These are phyloP conservation scores for Gryganskiella cystojenkinii DNA, from an alignment of 192 early-diverging fungal species.

Conservation along the genomic window DNA sequence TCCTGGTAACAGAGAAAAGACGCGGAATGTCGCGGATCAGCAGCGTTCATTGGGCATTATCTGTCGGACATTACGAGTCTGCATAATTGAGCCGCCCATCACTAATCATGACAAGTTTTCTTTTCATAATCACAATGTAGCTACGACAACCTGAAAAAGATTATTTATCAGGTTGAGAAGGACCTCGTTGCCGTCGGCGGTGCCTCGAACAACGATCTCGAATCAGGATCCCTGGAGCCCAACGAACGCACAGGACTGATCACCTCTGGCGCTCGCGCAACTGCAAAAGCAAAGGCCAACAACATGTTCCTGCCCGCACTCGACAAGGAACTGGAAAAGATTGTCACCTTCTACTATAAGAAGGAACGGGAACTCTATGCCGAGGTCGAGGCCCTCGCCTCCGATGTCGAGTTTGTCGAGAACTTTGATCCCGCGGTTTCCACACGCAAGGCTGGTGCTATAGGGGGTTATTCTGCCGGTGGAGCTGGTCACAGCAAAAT, in stretches of 20 bases:
- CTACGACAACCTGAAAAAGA: conserved; percentile 83
- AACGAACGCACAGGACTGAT: conserved; percentile 39
- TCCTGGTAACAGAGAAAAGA: background rate
- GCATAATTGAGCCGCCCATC: background rate
- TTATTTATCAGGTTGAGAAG: conserved; percentile 82
- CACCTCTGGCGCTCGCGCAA: conserved; percentile 37
- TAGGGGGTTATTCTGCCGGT: background rate
- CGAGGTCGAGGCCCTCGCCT: conserved; percentile 71
- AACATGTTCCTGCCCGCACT: conserved; percentile 77
- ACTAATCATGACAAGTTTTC: background rate
- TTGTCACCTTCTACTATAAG: conserved; percentile 82
- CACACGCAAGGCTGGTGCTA: conserved; percentile 5
- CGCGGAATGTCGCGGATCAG: too few species aligned
- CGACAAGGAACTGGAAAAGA: conserved; percentile 87
- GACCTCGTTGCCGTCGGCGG: conserved; percentile 54
- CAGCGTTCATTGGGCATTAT: background rate
- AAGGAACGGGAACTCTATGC: conserved; percentile 84
- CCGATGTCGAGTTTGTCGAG: conserved; percentile 64
- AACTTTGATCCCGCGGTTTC: conserved; percentile 31
- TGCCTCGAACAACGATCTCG: conserved; percentile 44
- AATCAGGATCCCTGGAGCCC: conserved; percentile 37
- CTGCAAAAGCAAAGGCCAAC: conserved; percentile 54
- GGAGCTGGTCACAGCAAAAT: background rate
- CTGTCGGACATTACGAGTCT: too few species aligned
- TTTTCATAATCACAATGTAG: conserved; percentile 20